Conservation (phyloP, 73 alveolate species). For the Effrenium voratum region DNA sequence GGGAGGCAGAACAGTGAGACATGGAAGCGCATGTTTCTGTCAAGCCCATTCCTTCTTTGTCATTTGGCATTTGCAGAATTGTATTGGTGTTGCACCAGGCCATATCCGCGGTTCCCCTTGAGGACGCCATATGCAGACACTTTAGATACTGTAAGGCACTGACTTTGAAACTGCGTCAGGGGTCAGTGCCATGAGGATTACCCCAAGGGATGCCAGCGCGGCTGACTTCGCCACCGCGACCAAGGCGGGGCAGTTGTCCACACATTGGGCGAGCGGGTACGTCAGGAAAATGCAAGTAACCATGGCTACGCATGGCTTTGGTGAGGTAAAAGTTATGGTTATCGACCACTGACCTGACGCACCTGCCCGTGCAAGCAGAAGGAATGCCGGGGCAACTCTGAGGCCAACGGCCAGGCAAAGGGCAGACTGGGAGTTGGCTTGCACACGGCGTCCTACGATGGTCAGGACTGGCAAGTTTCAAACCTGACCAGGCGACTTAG, state of each 20-base stretch:
- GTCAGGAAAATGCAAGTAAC: background rate
- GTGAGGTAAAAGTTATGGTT: background rate
- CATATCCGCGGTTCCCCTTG: slow-evolving; percentile 20
- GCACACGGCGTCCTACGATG: slow-evolving; percentile 40
- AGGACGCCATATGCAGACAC: background rate
- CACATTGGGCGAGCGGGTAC: background rate
- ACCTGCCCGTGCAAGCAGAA: background rate
- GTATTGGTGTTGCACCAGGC: slow-evolving; percentile 28
- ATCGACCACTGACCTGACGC: background rate
- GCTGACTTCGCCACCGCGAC: background rate
- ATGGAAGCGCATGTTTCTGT: too few species aligned
- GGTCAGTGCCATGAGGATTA: slow-evolving; percentile 15
- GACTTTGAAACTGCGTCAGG: background rate
- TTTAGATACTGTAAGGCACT: background rate
- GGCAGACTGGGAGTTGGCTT: slow-evolving; percentile 61
- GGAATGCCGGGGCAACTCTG: background rate
- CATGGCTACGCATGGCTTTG: background rate
- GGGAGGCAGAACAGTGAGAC: too few species aligned
- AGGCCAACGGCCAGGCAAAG: slow-evolving; percentile 75
- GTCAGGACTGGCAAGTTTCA: slow-evolving; percentile 3
- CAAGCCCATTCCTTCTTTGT: too few species aligned
- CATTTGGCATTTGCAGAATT: too few species aligned
- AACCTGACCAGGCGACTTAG: background rate
- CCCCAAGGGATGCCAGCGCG: background rate
- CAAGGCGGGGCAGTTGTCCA: background rate